phyloP scores from a whole-genome alignment of 2,329 filamentous ascomycete genomes.

The Akanthomyces dipterigenus region DNA sequence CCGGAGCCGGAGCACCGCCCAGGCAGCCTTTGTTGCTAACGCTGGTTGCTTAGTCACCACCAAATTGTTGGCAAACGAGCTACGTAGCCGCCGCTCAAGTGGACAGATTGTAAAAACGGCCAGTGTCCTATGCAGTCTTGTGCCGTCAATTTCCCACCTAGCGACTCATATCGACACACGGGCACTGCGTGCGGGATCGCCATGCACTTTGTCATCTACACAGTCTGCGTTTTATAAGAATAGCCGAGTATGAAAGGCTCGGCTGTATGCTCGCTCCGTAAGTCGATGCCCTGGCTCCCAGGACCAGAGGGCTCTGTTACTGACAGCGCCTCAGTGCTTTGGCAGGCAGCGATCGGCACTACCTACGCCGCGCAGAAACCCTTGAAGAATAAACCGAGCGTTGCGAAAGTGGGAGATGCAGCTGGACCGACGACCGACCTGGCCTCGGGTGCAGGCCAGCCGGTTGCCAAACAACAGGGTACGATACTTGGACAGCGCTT shows the following conservation, averaged over 20 bases:
- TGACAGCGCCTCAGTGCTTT: slow-evolving; percentile 35
- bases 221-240: neutral
- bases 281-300: slow-evolving; percentile 18
- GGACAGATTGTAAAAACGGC: slow-evolving; percentile 9
- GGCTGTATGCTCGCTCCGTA: slow-evolving; percentile 36
- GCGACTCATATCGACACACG: neutral
- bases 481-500: slow-evolving; percentile 16
- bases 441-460: slow-evolving; percentile 21
- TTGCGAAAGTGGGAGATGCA: slow-evolving; percentile 26
- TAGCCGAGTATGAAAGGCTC: slow-evolving; percentile 12
- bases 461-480: slow-evolving; percentile 31
- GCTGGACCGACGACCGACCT: slow-evolving; percentile 26
- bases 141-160: neutral
- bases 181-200: neutral
- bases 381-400: slow-evolving; percentile 24
- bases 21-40: neutral
- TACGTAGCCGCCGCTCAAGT: neutral
- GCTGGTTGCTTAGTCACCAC: slow-evolving; percentile 5
- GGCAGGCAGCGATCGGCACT: slow-evolving; percentile 35
- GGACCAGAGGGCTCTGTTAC: slow-evolving; percentile 9
- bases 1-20: neutral
- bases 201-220: neutral
- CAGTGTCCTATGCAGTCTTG: neutral
- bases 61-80: neutral
- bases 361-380: slow-evolving; percentile 34